phyloP scores from a whole-genome alignment of 768 basidiomycete species.

The Sistotremastrum niveocremeum region DNA sequence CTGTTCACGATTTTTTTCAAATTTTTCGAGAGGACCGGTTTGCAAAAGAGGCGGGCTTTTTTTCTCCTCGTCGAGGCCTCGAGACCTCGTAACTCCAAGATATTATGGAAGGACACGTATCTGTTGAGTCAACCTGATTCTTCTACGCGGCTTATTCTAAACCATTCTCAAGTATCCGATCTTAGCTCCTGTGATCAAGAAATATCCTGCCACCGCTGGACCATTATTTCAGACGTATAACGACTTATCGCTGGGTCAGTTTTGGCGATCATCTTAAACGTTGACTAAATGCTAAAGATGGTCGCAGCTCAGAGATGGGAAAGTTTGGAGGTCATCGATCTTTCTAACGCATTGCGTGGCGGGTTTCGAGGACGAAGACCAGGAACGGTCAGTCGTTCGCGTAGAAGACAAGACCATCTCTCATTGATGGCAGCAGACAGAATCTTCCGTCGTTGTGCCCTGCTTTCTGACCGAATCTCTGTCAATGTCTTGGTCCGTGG shows the following conservation, averaged over 20 bases:
- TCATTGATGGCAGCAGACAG: slow-evolving; percentile 23
- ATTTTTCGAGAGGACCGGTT: no score
- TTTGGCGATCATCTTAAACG: slow-evolving; percentile 1
- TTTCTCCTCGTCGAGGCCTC: no score
- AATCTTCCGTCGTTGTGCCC: slow-evolving; percentile 40
- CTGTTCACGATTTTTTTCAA: no score
- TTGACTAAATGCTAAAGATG: not conserved
- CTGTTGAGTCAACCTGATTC: no score
- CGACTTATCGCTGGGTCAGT: slow-evolving; percentile 48
- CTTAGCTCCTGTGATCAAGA: slow-evolving; percentile 33
- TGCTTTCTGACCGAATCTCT: slow-evolving; percentile 55
- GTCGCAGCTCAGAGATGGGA: slow-evolving; percentile 58
- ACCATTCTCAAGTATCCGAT: slow-evolving; percentile 25
- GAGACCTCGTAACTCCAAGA: no score
- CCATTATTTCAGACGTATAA: slow-evolving; percentile 66
- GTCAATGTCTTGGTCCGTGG: slow-evolving; percentile 43
- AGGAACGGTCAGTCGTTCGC: slow-evolving; percentile 28
- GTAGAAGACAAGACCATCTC: no score
- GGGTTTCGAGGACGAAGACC: slow-evolving; percentile 47
- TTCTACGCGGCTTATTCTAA: no score
- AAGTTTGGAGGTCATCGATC: slow-evolving; percentile 47
- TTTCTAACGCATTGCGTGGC: slow-evolving; percentile 36
- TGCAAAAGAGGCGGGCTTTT: no score
- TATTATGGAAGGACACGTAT: no score
- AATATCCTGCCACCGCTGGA: slow-evolving; percentile 50